Conservation (phyloP, 805 yeast species). For the Wickerhamiella lipophila region DNA sequence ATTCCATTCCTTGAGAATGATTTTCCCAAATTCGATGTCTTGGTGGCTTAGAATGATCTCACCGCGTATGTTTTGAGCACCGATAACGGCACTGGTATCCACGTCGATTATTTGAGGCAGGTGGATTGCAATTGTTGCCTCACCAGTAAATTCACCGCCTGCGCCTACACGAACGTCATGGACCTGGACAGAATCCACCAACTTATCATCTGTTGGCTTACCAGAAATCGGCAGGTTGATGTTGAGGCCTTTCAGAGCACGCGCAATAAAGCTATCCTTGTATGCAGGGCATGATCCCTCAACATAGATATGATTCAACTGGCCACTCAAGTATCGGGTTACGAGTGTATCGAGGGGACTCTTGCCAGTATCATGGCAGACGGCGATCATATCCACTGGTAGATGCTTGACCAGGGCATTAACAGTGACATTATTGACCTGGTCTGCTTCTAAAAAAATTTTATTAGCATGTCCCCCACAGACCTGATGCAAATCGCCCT, state of each 20-base stretch:
- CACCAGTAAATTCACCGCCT: conserved; percentile 20
- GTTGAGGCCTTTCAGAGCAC: conserved; percentile 13
- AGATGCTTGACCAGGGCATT: conserved; percentile 15
- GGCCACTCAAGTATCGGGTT: conserved; percentile 22
- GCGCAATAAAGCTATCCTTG: conserved; percentile 15
- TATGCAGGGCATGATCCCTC: conserved; percentile 16
- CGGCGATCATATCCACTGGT: conserved; percentile 18
- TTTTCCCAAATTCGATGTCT: conserved; percentile 33
- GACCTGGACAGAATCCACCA: conserved; percentile 23
- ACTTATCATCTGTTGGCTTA: conserved; percentile 20
- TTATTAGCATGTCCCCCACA: conserved; percentile 17
- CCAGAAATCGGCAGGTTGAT: conserved; percentile 19
- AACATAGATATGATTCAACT: conserved; percentile 17
- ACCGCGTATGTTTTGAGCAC: conserved; percentile 34
- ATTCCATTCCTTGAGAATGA: conserved; percentile 37
- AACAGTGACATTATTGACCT: conserved; percentile 15
- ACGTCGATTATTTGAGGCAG: conserved; percentile 22
- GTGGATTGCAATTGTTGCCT: conserved; percentile 20
- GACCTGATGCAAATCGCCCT: conserved; percentile 10
- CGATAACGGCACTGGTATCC: conserved; percentile 20
- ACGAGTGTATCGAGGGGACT: conserved; percentile 25
- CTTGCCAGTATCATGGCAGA: conserved; percentile 19
- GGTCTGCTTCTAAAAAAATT: conserved; percentile 6
- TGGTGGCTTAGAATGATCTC: conserved; percentile 32
- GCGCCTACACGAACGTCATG: conserved; percentile 18